Conservation (phyloP, 805 yeast genomes). For the Spathaspora hagerdaliae region DNA sequence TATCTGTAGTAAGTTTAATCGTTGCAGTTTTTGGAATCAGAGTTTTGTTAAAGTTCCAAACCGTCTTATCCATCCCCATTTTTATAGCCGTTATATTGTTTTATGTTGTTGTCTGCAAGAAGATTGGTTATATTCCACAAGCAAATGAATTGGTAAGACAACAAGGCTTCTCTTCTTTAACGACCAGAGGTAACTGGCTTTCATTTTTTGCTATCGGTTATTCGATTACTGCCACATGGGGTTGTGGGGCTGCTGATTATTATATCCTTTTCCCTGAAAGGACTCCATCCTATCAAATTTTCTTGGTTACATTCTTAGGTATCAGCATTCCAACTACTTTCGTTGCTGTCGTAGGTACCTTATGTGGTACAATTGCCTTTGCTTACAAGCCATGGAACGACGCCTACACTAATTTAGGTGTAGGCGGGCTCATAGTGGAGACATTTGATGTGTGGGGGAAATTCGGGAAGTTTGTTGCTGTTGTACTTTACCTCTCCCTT, state of each 20-base stretch:
- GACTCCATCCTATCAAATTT: slow-evolving; percentile 22
- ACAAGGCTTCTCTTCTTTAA: slow-evolving; percentile 10
- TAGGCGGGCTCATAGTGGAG: slow-evolving; percentile 29
- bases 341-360: slow-evolving; percentile 27
- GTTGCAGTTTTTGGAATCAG: slow-evolving; percentile 31
- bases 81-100: slow-evolving; percentile 24
- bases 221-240: slow-evolving; percentile 35
- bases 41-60: slow-evolving; percentile 26
- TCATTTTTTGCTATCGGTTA: slow-evolving; percentile 33
- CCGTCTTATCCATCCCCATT: slow-evolving; percentile 25
- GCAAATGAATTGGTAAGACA: slow-evolving; percentile 18
- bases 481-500: slow-evolving; percentile 27
- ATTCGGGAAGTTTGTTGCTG: slow-evolving; percentile 31
- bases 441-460: slow-evolving; percentile 34
- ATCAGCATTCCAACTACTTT: slow-evolving; percentile 29
- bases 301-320: slow-evolving; percentile 24
- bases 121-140: slow-evolving; percentile 13
- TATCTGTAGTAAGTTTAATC: slow-evolving; percentile 22
- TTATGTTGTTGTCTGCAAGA: slow-evolving; percentile 28
- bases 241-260: slow-evolving; percentile 31
- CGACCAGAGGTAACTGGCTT: slow-evolving; percentile 28
- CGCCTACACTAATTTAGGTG: slow-evolving; percentile 24
- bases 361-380: slow-evolving; percentile 30
- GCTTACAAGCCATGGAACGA: slow-evolving; percentile 28
- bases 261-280: slow-evolving; percentile 28